Evolutionary conservation across 805 yeast genomes (phyloP), one percentile per base, ranked within the genome.

Genomic region (Myxozyma neglecta): DNA sequence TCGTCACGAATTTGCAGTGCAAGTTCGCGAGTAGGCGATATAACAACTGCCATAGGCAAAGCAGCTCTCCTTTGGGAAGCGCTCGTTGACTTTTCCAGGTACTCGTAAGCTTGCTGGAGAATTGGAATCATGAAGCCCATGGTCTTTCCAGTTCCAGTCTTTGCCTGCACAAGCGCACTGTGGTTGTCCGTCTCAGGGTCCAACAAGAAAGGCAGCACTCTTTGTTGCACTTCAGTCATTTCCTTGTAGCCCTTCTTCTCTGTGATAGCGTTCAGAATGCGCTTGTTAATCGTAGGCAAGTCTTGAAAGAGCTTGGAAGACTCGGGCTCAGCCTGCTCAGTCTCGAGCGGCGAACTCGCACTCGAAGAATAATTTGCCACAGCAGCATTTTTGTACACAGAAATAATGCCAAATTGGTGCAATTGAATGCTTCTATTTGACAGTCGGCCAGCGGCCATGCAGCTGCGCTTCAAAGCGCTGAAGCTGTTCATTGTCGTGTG

Each of bases 61-160:
- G 37, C 20, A 11, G 49, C 47, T 8, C 14, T 14, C 90, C 13
- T 91, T 77, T 9, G 97, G 97, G 14, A 89, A 81, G 10, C 82
- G 79, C 68, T 97, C 81, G 73, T 3, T 78, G 36, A 11, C 70
- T 35, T 73, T 75, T 75, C 75, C 32, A 67, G 66, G 69, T 83
- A 83, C 34, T 78, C 76, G 83, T 90, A 82, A 45, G 94, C 78
- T 61, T 84, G 81, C 66, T 89, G 85, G 65, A 93, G 73, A 18
- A 94, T 85, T 1, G 99, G 99, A 49, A 94, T 75, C 11, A 88
- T 77, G 72, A 89, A 96, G 0, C 98, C 86, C 57, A 91, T 76
- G 0, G 99, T 94, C 74, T 94, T 94, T 74, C 99, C 99, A 0
- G 98, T 91, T 55, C 99, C 99, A 0, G 99, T 94, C 75, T 94